These are phyloP conservation scores for Xerocomellus amylosporus DNA, from an alignment of 768 basidiomycete genomes.

Conservation along the genomic window DNA sequence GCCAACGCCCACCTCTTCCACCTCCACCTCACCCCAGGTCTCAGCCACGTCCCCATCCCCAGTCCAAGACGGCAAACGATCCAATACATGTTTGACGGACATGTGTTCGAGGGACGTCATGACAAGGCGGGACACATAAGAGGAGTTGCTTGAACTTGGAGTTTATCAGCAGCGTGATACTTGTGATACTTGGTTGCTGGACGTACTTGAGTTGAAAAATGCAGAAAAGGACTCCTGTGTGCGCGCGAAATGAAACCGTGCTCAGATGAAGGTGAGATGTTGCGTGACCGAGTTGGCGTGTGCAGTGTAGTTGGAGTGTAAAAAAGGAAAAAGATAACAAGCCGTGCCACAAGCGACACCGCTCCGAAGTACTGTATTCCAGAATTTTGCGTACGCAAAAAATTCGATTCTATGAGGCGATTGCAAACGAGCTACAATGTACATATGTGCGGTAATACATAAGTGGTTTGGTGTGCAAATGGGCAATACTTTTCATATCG, in stretches of 20 bases:
- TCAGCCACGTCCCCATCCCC: background rate
- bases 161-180: background rate
- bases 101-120: slow-evolving; percentile 31
- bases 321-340: background rate
- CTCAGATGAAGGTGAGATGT: background rate
- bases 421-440: slow-evolving; percentile 24
- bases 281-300: background rate
- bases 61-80: background rate
- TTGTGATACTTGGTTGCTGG: background rate
- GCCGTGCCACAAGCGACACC: background rate
- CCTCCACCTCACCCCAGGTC: background rate
- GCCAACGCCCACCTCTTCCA: slow-evolving; percentile 10
- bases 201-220: background rate
- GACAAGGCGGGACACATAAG: slow-evolving; percentile 16
- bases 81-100: slow-evolving; percentile 16
- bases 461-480: slow-evolving; percentile 20
- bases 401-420: slow-evolving; percentile 13
- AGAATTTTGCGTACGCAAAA: background rate
- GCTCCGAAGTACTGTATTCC: background rate
- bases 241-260: background rate
- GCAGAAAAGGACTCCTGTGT: background rate
- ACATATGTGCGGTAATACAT: slow-evolving; percentile 32
- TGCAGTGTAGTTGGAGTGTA: background rate
- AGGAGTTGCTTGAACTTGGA: background rate
- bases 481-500: slow-evolving; percentile 20